phyloP scores from a whole-genome alignment of 2,329 filamentous ascomycete genomes.

The Ophiosphaerella herpotricha region DNA sequence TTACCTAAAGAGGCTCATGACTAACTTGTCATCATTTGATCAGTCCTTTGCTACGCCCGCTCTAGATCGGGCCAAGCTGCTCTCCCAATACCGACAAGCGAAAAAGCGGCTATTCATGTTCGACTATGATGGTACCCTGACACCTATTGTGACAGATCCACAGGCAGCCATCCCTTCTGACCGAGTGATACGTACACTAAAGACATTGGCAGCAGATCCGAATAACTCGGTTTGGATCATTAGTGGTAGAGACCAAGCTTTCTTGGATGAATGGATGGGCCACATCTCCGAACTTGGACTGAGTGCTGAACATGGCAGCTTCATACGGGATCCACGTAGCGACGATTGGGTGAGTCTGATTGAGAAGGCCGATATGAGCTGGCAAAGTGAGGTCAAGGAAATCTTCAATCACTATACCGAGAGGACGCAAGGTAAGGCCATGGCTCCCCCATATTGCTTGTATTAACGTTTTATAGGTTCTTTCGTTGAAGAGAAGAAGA shows the following conservation, averaged over 20 bases:
- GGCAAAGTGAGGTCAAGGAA: conserved; percentile 83
- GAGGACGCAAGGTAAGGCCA: conserved; percentile 71
- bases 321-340: conserved; percentile 79
- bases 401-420: conserved; percentile 90
- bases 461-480: conserved; percentile 62
- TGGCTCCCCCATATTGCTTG: background rate
- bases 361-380: conserved; percentile 85
- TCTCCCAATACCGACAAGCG: conserved; percentile 74
- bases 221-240: conserved; percentile 97
- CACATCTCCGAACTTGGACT: conserved; percentile 88
- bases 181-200: conserved; percentile 78
- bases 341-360: conserved; percentile 88
- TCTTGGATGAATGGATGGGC: conserved; percentile 89
- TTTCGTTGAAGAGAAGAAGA: conserved; percentile 92
- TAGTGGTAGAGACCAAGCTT: conserved; percentile 89
- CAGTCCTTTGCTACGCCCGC: conserved; percentile 77
- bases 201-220: conserved; percentile 76
- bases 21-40: conserved; percentile 77
- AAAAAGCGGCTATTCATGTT: conserved; percentile 93
- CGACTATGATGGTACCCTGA: conserved; percentile 96
- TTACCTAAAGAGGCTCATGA: conserved; percentile 78
- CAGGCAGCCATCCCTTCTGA: conserved; percentile 86
- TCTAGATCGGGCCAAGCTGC: conserved; percentile 73
- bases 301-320: conserved; percentile 95
- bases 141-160: conserved; percentile 89